A percentile compares a stretch with the other conserved stretches of the same genome.
Conservation (phyloP, 2,329 filamentous ascomycete genomes). For the Aspergillus brasiliensis region DNA sequence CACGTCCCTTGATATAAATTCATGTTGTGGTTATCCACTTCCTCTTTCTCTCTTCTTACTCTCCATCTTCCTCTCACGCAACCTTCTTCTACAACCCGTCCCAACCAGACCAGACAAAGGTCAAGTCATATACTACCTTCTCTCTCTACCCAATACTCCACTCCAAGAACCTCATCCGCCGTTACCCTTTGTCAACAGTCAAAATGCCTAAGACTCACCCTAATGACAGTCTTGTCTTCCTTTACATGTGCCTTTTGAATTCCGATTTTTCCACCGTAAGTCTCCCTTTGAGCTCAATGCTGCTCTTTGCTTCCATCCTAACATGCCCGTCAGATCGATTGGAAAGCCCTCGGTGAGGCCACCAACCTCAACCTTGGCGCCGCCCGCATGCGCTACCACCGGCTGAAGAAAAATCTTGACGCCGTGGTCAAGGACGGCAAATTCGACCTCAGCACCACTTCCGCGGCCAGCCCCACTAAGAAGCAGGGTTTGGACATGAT, state of each 20-base stretch:
- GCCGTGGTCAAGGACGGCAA: conserved; percentile 8
- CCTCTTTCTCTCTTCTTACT: neutral
- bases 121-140: too few species aligned
- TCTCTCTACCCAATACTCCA: neutral
- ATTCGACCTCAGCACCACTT: neutral
- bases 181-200: neutral
- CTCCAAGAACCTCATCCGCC: neutral
- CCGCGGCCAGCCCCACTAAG: neutral
- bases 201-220: conserved; percentile 40
- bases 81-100: neutral
- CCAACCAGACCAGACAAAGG: neutral
- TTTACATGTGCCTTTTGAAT: conserved; percentile 46
- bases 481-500: neutral
- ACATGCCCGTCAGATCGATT: conserved; percentile 39
- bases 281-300: neutral
- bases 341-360: conserved; percentile 25
- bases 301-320: neutral
- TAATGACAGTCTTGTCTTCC: conserved; percentile 45
- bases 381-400: conserved; percentile 19
- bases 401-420: conserved; percentile 19
- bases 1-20: neutral
- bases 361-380: conserved; percentile 16
- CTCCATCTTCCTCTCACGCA: neutral
- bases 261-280: conserved; percentile 43
- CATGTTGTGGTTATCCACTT: neutral